Base-by-base conservation (phyloP, 805 yeast genomes). In the Candida hispaniensis region DNA sequence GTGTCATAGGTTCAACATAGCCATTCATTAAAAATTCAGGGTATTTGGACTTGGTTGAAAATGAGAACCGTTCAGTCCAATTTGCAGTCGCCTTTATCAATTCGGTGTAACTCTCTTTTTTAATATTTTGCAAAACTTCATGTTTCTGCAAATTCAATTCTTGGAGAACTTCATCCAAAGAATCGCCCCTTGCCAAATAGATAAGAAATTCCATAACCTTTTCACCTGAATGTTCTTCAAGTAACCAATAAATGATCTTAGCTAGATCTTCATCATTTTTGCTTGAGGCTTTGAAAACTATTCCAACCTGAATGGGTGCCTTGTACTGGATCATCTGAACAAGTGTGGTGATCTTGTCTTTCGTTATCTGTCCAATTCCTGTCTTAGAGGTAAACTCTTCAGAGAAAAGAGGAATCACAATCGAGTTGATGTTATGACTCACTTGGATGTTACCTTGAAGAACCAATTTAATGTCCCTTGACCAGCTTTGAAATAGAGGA, bases 231-330 rank as follows among this genome's bases (percentile, higher is more conserved):
- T 29, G 26, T 24, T 26, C 21, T 14, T 22, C 18, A 9, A 35
- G 19, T 8, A 47, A 18, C 15, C 36, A 45, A 14, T 41, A 30
- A 8, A 47, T 16, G 12, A 41, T 46, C 27, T 40, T 23, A 0
- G 54, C 41, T 7, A 45, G 32, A 7, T 33, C 18, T 13, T 38
- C 41, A 30, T 52, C 50, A 12, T 45, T 46, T 9, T 26, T 43
- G 12, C 47, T 42, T 9, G 42, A 39, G 5, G 42, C 46, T 2
- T 79, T 40, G 0, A 97, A 94, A n/a, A 88, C 60, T 3, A 88
- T 43, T 5, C 96, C 98, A 34, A 88, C 50, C 53, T 86, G 78
- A 44, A 85, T 79, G 0, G 94, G 81, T 11, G 79, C 64, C 1
- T 73, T 71, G 26, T 70, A 66, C 8, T 66, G 43, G 5, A 53